Evolutionary conservation across 2,329 filamentous ascomycete species (phyloP).

Genomic region (Plenodomus biglobosus): DNA sequence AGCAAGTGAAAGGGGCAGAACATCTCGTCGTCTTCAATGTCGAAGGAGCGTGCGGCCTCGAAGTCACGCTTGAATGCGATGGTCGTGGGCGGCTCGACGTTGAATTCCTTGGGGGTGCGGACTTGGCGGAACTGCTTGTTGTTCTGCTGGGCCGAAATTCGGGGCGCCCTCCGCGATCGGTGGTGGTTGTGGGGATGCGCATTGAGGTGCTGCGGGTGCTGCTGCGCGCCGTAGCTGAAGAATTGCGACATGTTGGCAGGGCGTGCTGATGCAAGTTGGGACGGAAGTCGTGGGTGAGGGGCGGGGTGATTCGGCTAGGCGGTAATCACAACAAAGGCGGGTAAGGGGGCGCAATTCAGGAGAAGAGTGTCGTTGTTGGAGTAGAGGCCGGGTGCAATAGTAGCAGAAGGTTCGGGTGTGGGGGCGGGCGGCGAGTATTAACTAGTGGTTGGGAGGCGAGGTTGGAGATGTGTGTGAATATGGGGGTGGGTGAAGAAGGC

Average conservation of each 20-base stretch:
- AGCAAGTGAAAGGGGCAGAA: conserved; percentile 86
- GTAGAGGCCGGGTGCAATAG: conserved; percentile 14
- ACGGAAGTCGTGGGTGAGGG: conserved; percentile 22
- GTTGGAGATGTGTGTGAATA: conserved; percentile 23
- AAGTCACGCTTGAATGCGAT: conserved; percentile 82
- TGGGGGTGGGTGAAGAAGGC: conserved; percentile 19
- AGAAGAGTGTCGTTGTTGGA: conserved; percentile 4
- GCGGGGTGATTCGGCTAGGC: conserved; percentile 16
- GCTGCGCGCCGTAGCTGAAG: conserved; percentile 53
- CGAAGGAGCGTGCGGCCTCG: conserved; percentile 89
- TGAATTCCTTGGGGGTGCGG: conserved; percentile 77
- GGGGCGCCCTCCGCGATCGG: conserved; percentile 80
- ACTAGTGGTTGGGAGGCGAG: conserved; percentile 26
- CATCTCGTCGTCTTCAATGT: conserved; percentile 92
- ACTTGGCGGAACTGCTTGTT: conserved; percentile 86
- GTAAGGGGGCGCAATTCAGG: conserved; percentile 20
- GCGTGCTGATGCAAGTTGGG: conserved; percentile 18
- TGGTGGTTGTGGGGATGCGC: conserved; percentile 73
- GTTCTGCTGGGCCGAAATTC: conserved; percentile 78
- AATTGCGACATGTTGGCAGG: conserved; percentile 49
- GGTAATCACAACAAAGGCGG: conserved; percentile 29
- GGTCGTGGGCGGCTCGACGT: conserved; percentile 74
- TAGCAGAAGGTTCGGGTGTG: conserved; percentile 1
- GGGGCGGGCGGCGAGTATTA: conserved; percentile 21
- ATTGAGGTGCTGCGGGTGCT: conserved; percentile 54